These are phyloP conservation scores for Fusarium sp. DNA, from an alignment of 2,329 filamentous ascomycete genomes.

Conservation along the genomic window DNA sequence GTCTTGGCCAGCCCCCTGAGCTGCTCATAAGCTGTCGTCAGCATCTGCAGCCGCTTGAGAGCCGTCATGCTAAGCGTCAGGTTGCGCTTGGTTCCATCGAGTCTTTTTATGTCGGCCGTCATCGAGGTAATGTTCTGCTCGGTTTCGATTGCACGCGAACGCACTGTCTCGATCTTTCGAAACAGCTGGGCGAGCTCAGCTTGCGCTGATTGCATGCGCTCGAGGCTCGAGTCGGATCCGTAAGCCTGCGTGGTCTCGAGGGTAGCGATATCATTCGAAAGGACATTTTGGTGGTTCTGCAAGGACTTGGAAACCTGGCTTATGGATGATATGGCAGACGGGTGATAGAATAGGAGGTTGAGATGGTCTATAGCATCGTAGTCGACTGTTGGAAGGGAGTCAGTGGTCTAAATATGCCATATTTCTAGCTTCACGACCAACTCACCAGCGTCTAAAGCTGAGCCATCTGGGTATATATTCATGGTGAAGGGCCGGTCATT, in stretches of 20 bases:
- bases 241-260: conserved; percentile 82
- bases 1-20: conserved; percentile 82
- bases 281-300: conserved; percentile 78
- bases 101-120: conserved; percentile 97
- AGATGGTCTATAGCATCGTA: conserved; percentile 95
- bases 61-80: conserved; percentile 97
- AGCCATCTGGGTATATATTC: conserved; percentile 51
- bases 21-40: conserved; percentile 99
- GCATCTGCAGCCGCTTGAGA: conserved; percentile 95
- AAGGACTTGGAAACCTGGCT: conserved; percentile 77
- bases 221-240: conserved; percentile 85
- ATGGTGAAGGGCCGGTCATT: conserved; percentile 43
- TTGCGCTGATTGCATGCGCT: conserved; percentile 91
- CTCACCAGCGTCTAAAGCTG: conserved; percentile 58
- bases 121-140: conserved; percentile 97
- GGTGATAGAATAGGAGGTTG: conserved; percentile 91
- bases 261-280: conserved; percentile 78
- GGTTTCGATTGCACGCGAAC: conserved; percentile 86
- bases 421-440: conserved; percentile 12
- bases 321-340: conserved; percentile 82
- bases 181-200: conserved; percentile 89
- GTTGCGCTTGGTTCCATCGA: conserved; percentile 97
- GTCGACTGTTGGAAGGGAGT: conserved; percentile 60
- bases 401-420: conserved; percentile 27
- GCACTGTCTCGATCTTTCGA: conserved; percentile 92